These are phyloP conservation scores for Plasmodium ovale DNA, from an alignment of 169 alveolate species.

Conservation along the genomic window DNA sequence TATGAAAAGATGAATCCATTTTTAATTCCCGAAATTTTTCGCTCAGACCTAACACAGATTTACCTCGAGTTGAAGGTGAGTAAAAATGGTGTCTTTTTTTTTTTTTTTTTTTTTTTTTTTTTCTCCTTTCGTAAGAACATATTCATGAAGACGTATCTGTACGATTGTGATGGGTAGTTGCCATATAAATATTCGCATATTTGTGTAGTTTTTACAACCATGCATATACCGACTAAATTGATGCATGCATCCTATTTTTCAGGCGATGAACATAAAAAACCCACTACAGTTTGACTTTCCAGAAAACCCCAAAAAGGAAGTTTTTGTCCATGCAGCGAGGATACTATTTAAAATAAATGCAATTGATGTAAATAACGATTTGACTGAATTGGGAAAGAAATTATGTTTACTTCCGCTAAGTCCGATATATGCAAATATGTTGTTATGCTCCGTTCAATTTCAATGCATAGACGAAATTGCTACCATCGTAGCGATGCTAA, in stretches of 20 bases:
- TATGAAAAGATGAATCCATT: slow-evolving; percentile 84
- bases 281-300: slow-evolving; percentile 92
- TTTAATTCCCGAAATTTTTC: slow-evolving; percentile 92
- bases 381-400: slow-evolving; percentile 86
- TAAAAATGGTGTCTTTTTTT: background rate
- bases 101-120: background rate
- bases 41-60: slow-evolving; percentile 92
- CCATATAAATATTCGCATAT: too few relatives aligned
- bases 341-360: slow-evolving; percentile 68
- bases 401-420: slow-evolving; percentile 85
- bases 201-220: too few relatives aligned
- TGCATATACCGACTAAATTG: background rate
- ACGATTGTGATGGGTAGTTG: too few relatives aligned
- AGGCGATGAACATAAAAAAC: slow-evolving; percentile 75
- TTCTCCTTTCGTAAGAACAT: too few relatives aligned
- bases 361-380: slow-evolving; percentile 78
- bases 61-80: slow-evolving; percentile 87
- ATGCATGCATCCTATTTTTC: background rate
- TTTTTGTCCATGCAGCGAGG: slow-evolving; percentile 86
- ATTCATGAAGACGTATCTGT: too few relatives aligned
- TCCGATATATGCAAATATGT: slow-evolving; percentile 92
- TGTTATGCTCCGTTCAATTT: slow-evolving; percentile 91
- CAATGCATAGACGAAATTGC: slow-evolving; percentile 91
- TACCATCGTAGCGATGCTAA: slow-evolving; percentile 91
- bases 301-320: slow-evolving; percentile 95